Conservation (phyloP, 1,139 yeast species). For the Blastobotrys serpentis region DNA sequence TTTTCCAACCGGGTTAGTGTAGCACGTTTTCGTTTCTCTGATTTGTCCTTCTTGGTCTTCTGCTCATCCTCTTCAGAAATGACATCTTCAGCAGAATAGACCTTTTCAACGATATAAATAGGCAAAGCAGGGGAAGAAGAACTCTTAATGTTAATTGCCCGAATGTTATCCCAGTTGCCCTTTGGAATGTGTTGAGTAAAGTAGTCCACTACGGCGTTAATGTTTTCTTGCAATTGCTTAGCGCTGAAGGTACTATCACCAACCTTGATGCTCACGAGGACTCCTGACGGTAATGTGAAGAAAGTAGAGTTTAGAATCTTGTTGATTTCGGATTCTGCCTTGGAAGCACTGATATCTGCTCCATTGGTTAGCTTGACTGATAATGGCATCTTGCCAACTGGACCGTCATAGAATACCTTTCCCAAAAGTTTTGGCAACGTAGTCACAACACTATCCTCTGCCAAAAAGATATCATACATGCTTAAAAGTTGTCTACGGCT, state of each 20-base stretch:
- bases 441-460: conserved; percentile 79
- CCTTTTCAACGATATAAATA: conserved; percentile 63
- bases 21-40: conserved; percentile 39
- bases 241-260: conserved; percentile 52
- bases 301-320: conserved; percentile 59
- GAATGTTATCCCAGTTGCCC: conserved; percentile 46
- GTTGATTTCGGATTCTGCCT: conserved; percentile 58
- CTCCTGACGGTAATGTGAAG: conserved; percentile 73
- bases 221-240: conserved; percentile 49
- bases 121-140: conserved; percentile 80
- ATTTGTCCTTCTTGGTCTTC: conserved; percentile 37
- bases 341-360: conserved; percentile 36
- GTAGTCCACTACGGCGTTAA: conserved; percentile 53
- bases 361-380: conserved; percentile 52
- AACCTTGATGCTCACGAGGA: conserved; percentile 60
- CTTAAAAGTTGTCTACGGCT: conserved; percentile 41
- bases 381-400: conserved; percentile 61
- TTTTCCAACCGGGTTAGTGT: conserved; percentile 64
- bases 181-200: conserved; percentile 44
- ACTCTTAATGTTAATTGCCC: conserved; percentile 67
- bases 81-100: conserved; percentile 50
- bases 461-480: conserved; percentile 63
- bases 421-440: conserved; percentile 82
- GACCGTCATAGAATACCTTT: conserved; percentile 64
- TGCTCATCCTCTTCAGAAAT: conserved; percentile 31